Evolutionary conservation across 768 basidiomycete species (phyloP), one percentile per base, ranked within the genome.

Genomic region (Termitomyces sp.): DNA sequence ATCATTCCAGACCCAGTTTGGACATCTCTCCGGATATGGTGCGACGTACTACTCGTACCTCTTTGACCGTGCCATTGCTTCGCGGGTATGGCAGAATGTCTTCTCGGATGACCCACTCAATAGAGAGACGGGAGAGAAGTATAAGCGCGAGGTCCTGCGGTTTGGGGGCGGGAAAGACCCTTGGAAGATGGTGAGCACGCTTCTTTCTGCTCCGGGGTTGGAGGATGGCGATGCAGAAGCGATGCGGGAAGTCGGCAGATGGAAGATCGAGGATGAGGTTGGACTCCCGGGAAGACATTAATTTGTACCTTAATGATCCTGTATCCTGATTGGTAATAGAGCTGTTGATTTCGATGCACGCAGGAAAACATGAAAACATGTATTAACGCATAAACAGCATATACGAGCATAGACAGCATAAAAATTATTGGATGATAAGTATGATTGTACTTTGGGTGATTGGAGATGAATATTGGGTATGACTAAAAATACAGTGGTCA

Each of bases 21-120:
- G 92, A 0, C 97, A 99, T 68, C 74, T 99, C 5, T 95, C 89
- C 66, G 94, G 95, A 2, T 99, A 99, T 64, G 95, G 96, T 5
- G 94, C 96, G 14, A 97, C 94, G 0, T 99, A 99, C 69, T 99
- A 99, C 65, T 94, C 94, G 3, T 99, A 99, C 68, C 79, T 98
- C 13, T 95, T 99, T 63, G 97, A 98, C 63, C 85, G 95, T 5
- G 94, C 94, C 4, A 97, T 99, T 58, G 96, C 97, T 0, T 90
- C 90, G 6, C 82, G 89, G n/a, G 87, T 98, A 0, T 99, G 92
- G 90, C 70, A 75, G 10, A 80, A 83, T 10, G 74, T 96, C 0
- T 98, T 98, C 65, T 73, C 76, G 9, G 59, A 63, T 0, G 78
- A 90, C 44, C 90, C 92, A 0, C 70, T 98, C 16, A 77, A 79